Conservation (phyloP, 345 rosid species). For the Excoecaria cochinchinensis region DNA sequence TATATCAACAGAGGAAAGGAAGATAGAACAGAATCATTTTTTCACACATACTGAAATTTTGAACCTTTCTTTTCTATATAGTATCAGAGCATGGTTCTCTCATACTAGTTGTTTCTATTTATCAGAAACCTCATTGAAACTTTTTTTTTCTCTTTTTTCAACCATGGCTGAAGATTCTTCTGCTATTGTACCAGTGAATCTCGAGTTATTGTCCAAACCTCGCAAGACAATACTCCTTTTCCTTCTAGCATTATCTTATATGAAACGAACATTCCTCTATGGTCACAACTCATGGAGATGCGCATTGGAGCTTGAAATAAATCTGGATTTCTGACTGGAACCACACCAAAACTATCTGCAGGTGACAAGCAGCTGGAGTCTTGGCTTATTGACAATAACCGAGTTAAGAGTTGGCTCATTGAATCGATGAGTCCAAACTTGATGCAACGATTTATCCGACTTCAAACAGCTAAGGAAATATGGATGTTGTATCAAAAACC, state of each 20-base stretch:
- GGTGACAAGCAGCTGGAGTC: not conserved
- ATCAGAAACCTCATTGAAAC: too few relatives aligned
- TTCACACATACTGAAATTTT: too few relatives aligned
- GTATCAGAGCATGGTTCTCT: too few relatives aligned
- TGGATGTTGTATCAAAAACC: not conserved
- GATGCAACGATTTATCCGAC: not conserved
- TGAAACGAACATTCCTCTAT: too few relatives aligned
- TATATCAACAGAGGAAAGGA: too few relatives aligned
- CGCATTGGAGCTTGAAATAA: conserved; percentile 1
- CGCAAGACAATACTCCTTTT: conserved; percentile 3
- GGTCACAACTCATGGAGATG: too few relatives aligned
- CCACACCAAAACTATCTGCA: not conserved
- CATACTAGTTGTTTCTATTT: too few relatives aligned
- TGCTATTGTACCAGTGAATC: not conserved
- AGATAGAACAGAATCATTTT: too few relatives aligned
- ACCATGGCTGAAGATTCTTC: not conserved
- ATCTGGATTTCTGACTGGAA: not conserved
- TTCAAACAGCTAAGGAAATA: not conserved
- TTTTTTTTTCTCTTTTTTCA: too few relatives aligned
- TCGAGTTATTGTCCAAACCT: not conserved
- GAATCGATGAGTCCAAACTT: not conserved
- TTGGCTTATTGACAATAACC: not conserved
- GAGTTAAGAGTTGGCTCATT: too few relatives aligned
- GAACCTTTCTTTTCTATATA: too few relatives aligned
- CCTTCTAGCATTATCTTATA: not conserved